Evolutionary conservation across 1,284 basidiomycete genomes (phyloP).

Genomic region (Tilletia walkeri): DNA sequence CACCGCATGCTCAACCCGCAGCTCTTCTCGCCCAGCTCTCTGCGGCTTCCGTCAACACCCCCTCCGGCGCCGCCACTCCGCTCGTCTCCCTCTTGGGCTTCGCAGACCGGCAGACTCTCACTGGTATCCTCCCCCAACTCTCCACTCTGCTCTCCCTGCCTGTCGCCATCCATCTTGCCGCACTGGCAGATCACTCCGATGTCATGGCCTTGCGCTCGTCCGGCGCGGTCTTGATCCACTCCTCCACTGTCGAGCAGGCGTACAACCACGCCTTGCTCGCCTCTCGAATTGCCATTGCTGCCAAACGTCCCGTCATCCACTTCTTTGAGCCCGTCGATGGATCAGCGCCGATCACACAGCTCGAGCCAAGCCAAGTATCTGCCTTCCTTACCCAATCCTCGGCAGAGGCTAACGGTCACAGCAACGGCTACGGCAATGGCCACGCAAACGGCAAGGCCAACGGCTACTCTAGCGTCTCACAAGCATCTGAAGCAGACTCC

Average conservation of each 20-base stretch:
- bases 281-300: conserved; percentile 65
- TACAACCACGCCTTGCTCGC: conserved; percentile 74
- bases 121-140: conserved; percentile 48
- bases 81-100: conserved; percentile 39
- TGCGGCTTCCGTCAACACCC: not conserved
- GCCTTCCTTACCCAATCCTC: conserved; percentile 40
- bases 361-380: conserved; percentile 27
- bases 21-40: conserved; percentile 16
- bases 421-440: conserved; percentile 54
- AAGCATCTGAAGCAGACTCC: conserved; percentile 30
- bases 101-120: conserved; percentile 39
- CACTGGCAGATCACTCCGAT: conserved; percentile 63
- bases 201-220: conserved; percentile 64
- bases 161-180: conserved; percentile 46
- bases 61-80: conserved; percentile 11
- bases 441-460: conserved; percentile 36
- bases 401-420: conserved; percentile 25
- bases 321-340: conserved; percentile 66
- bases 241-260: conserved; percentile 66
- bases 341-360: not conserved
- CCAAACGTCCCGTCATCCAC: conserved; percentile 72
- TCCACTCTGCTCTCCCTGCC: conserved; percentile 40
- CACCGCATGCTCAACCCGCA: not conserved
- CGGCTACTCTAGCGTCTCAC: conserved; percentile 25
- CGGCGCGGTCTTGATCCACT: conserved; percentile 67